Base-by-base conservation (phyloP, 345 rosid species). In the Mangifera indica region DNA sequence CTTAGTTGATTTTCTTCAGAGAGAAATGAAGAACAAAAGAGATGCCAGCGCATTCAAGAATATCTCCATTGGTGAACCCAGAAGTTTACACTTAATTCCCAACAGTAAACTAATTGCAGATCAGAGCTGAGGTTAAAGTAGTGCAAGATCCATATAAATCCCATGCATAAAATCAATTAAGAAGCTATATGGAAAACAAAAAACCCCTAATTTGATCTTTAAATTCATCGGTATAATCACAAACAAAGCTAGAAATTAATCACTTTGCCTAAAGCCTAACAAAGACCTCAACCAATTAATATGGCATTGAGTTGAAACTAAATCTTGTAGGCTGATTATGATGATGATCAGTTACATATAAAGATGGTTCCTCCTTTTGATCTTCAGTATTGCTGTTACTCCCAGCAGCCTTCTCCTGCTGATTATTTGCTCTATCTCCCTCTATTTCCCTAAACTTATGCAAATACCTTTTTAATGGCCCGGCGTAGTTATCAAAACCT, bases 371-470 rank as follows among this genome's bases (percentile, higher is more conserved):
- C 51, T 73, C 74, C 34, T 10, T 63, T 42, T 20, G 51, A 20
- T 76, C 63, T 3, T 25, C 59, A 0, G 56, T 22, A 40, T 71
- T 71, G 61, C 58, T 58, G 34, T 26, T 68, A 12, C 67, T 34
- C 37, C 37, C 37, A 34, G 37, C 48, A 37, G 14, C 77, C 58
- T 46, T 75, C 5, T 76, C 74, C 20, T 66, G 72, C 10, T 55
- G 61, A 40, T 17, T 56, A 71, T 53, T 70, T 11, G 63, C 66
- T 62, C 73, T 75, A 53, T 80, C 77, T 59, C 75, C 80, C 60
- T 76, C 83, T 3, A 62, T 13, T 49, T 80, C 83, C 49, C 83
- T 73, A 67, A 73, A 80, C 70, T 59, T 80, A 8, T 65, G 60
- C 78, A 80, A 60, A 54, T 76, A 80, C 42, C 78, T 76, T 49